Conservation (phyloP, 257 asterid species). For the Dorcoceras hygrometricum region DNA sequence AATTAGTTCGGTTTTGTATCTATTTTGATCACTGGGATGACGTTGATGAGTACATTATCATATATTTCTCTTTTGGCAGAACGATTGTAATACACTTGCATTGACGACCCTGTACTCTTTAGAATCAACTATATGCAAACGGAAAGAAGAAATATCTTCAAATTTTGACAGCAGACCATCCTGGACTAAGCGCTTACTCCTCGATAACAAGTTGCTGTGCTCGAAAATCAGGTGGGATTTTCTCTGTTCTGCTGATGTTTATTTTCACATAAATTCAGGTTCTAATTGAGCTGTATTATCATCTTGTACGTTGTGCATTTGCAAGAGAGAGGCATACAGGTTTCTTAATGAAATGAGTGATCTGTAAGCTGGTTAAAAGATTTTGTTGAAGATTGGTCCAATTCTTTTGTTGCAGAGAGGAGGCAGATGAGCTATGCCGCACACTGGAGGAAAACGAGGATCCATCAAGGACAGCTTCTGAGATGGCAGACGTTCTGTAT, state of each 20-base stretch:
- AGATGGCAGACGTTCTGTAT: constrained; percentile 80
- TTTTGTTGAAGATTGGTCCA: not conserved
- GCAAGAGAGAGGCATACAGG: constrained; percentile 28
- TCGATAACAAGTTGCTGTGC: constrained; percentile 59
- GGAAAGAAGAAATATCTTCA: constrained; percentile 47
- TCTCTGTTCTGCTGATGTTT: not conserved
- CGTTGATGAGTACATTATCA: not conserved
- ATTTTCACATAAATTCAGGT: too few relatives aligned
- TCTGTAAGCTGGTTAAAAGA: not conserved
- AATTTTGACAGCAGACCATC: constrained; percentile 53
- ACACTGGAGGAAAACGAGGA: constrained; percentile 80
- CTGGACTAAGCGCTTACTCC: constrained; percentile 76
- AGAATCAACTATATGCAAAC: constrained; percentile 65
- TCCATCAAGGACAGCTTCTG: constrained; percentile 56
- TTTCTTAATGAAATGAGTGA: not conserved
- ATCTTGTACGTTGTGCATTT: too few relatives aligned
- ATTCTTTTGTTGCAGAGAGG: not conserved
- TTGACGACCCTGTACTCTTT: constrained; percentile 59
- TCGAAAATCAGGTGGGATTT: constrained; percentile 65
- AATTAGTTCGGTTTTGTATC: not conserved
- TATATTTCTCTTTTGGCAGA: constrained; percentile 31
- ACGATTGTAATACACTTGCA: constrained; percentile 49
- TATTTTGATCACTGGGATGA: not conserved
- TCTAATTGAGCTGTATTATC: not conserved
- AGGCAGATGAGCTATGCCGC: constrained; percentile 9